Base-by-base conservation (phyloP, 495 filamentous ascomycete genomes). In the Thermochaetoides thermophila region DNA sequence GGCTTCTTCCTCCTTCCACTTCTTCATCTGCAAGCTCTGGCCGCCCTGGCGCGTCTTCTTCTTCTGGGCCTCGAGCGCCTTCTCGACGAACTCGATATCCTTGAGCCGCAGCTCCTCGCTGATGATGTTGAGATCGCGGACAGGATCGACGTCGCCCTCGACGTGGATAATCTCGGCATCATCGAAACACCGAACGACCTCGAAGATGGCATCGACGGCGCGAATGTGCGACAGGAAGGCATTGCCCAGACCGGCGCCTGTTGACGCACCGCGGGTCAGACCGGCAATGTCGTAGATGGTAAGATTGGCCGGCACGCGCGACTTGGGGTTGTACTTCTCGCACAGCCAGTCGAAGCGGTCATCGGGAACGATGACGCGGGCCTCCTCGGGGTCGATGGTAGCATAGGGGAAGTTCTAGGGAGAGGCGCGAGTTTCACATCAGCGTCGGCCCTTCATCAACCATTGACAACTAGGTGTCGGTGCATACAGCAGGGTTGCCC, bases 111-210 rank as follows among this genome's bases (percentile, higher is more conserved):
- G 64, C 64, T 99, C 91, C 48, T 96, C 85, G 60, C 73, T 83
- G 66, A 99, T 96, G 60, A 99, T 99, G 42, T 75, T 76, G 45
- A 99, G 58, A 67, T 99, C 91, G 48, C 91, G 78, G 35, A 79
- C 68, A 20, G 91, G 91, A 57, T 99, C 78, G 41, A 96, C 91
- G 53, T 96, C 91, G 48, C 91, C 91, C 68, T 99, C 91, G 47
- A 99, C 82, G 68, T 99, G 91, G 54, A 94, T 96, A 55, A 99
- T 96, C 60, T 99, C 91, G 25, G 87, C 89, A 66, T 99, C 91
- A 53, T 99, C 91, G 61, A 99, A 99, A 64, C 81, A 93, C 45
- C 91, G 77, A 23, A 99, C 91, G 26, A 99, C 91, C 65, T 96
- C 86, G 71, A 95, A 99, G 63, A 99, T 94, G 55, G 91, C 91